Conservation (phyloP, 768 basidiomycete species). For the Cyathus striatus region DNA sequence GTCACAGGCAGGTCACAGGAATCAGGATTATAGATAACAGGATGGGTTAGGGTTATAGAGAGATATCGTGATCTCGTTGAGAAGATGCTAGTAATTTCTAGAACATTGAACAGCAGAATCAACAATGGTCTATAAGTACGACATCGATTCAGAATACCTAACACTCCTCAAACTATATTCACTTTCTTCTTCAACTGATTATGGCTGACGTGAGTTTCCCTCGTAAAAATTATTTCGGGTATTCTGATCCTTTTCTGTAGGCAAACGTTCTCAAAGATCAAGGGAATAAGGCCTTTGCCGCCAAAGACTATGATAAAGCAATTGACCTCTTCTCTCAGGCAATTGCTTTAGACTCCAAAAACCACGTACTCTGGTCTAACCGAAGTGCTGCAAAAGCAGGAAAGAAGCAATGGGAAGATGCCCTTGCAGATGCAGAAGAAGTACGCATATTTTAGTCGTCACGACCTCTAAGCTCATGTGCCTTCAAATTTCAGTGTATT, state of each 20-base stretch:
- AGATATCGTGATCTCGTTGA: constrained; percentile 16
- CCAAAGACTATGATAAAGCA: constrained; percentile 88
- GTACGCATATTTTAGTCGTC: constrained; percentile 32
- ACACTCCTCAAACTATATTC: too few species aligned
- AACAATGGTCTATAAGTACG: too few species aligned
- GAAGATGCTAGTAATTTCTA: constrained; percentile 25
- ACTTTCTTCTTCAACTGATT: too few species aligned
- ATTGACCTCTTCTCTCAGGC: constrained; percentile 81
- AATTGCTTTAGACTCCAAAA: constrained; percentile 74
- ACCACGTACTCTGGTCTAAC: constrained; percentile 91
- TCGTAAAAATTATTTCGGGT: too few species aligned
- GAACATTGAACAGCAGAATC: constrained; percentile 11
- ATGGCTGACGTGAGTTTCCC: constrained; percentile 36
- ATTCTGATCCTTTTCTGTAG: constrained; percentile 11
- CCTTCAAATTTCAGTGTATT: constrained; percentile 52
- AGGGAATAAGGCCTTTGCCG: constrained; percentile 94
- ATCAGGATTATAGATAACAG: too few species aligned
- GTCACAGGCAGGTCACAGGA: too few species aligned
- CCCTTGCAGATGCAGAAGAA: constrained; percentile 87
- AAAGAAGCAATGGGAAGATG: constrained; percentile 69
- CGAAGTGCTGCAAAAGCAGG: constrained; percentile 89
- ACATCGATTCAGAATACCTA: too few species aligned
- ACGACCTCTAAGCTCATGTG: constrained; percentile 1
- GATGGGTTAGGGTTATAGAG: constrained; percentile 3
- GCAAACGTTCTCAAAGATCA: constrained; percentile 75